A percentile compares a stretch with the other conserved stretches of the same genome.
Evolutionary conservation across 805 yeast genomes (phyloP).

Genomic region (Candida jianshihensis): DNA sequence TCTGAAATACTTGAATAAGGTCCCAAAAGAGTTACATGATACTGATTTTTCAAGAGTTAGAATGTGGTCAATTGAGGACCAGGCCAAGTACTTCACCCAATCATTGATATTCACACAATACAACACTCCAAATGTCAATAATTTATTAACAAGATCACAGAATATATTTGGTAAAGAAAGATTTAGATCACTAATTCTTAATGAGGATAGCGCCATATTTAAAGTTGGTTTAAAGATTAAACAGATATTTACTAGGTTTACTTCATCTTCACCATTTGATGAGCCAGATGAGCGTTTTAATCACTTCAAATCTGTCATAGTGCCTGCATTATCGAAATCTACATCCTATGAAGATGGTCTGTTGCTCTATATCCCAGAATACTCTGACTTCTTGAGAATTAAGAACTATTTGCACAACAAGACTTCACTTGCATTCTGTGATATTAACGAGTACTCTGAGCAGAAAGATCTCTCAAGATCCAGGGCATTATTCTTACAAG

Average conservation of each 20-base stretch:
- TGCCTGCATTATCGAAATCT: constrained; percentile 62
- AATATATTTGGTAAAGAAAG: constrained; percentile 58
- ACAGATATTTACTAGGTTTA: constrained; percentile 70
- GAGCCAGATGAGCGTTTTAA: constrained; percentile 85
- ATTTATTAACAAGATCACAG: constrained; percentile 41
- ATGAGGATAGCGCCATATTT: constrained; percentile 49
- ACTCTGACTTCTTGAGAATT: constrained; percentile 77
- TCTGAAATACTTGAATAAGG: constrained; percentile 61
- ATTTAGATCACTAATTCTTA: constrained; percentile 40
- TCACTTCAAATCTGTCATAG: constrained; percentile 62
- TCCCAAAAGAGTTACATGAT: constrained; percentile 73
- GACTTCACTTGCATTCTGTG: constrained; percentile 59
- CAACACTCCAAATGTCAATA: constrained; percentile 75
- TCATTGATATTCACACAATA: constrained; percentile 70
- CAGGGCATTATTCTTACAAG: constrained; percentile 61
- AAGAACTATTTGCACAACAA: constrained; percentile 52
- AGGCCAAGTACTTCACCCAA: constrained; percentile 68
- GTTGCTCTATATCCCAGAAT: constrained; percentile 75
- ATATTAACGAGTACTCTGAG: constrained; percentile 77
- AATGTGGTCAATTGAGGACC: constrained; percentile 88
- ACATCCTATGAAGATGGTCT: constrained; percentile 67
- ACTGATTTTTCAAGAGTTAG: constrained; percentile 89
- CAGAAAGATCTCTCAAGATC: constrained; percentile 65
- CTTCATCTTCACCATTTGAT: constrained; percentile 41
- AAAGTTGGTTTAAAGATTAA: constrained; percentile 59